A percentile compares a stretch with the other conserved stretches of the same genome.
Conservation (phyloP, 768 basidiomycete species). For the Mycena leptocephala region DNA sequence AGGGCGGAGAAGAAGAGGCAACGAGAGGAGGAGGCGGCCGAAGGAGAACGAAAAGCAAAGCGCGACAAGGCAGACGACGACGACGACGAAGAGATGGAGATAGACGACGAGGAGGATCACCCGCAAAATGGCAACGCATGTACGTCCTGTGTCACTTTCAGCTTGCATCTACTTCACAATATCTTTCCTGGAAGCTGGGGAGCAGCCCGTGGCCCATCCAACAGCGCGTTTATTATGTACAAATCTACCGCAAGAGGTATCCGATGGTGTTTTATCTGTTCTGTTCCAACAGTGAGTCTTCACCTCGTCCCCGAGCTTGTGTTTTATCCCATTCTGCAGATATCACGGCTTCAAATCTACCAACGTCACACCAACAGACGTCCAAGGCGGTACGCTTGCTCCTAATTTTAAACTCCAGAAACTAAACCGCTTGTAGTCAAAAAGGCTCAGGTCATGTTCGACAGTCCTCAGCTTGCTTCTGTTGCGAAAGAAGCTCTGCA, state of each 20-base stretch:
- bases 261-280: constrained; percentile 87
- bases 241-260: constrained; percentile 93
- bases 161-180: constrained; percentile 50
- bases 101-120: constrained; percentile 84
- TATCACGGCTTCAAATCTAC: constrained; percentile 88
- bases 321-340: constrained; percentile 56
- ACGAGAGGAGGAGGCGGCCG: constrained; percentile 74
- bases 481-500: constrained; percentile 88
- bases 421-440: constrained; percentile 66
- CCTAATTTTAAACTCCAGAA: background rate
- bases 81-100: constrained; percentile 95
- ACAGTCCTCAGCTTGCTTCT: constrained; percentile 80
- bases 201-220: constrained; percentile 68
- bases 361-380: constrained; percentile 77
- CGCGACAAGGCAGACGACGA: constrained; percentile 81
- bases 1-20: constrained; percentile 71
- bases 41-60: constrained; percentile 74
- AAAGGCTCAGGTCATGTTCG: constrained; percentile 87
- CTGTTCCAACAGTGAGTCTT: constrained; percentile 91
- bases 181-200: constrained; percentile 50
- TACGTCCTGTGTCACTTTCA: constrained; percentile 56
- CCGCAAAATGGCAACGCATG: constrained; percentile 60
- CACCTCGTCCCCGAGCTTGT: constrained; percentile 4
- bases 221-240: constrained; percentile 81
- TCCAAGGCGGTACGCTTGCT: constrained; percentile 59